phyloP scores from a whole-genome alignment of 1,284 basidiomycete genomes.

The Ganoderma lingzhi region DNA sequence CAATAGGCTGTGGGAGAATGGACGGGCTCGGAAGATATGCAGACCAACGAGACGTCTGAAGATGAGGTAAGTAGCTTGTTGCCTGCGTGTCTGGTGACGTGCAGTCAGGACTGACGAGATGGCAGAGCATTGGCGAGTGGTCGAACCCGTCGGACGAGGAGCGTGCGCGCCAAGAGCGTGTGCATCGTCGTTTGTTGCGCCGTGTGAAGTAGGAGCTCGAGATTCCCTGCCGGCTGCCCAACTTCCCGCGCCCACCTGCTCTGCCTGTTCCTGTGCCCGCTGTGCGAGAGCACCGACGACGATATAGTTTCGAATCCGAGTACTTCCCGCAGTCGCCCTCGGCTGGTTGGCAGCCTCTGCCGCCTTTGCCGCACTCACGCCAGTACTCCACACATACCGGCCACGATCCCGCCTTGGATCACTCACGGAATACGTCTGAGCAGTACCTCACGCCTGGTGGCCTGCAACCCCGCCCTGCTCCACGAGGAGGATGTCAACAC shows the following conservation, averaged over 20 bases:
- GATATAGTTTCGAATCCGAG: constrained; percentile 79
- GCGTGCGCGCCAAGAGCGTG: constrained; percentile 70
- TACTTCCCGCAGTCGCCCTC: constrained; percentile 36
- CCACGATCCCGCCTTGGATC: constrained; percentile 68
- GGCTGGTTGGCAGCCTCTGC: constrained; percentile 53
- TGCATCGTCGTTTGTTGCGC: constrained; percentile 65
- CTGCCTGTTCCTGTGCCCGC: constrained; percentile 26
- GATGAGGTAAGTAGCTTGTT: constrained; percentile 62
- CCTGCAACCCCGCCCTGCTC: constrained; percentile 34
- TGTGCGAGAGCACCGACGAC: constrained; percentile 48
- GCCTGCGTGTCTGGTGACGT: constrained; percentile 16
- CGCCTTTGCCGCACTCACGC: constrained; percentile 70
- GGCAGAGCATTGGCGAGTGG: constrained; percentile 84
- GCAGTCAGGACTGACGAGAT: neutral
- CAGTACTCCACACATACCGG: constrained; percentile 57
- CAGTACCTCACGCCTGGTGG: constrained; percentile 39
- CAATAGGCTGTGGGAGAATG: constrained; percentile 72
- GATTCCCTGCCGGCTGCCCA: constrained; percentile 73
- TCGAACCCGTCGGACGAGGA: constrained; percentile 91
- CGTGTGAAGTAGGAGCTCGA: constrained; percentile 53
- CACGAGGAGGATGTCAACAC: constrained; percentile 53
- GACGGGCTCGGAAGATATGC: constrained; percentile 81
- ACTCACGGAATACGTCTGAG: constrained; percentile 64
- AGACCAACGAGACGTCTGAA: constrained; percentile 59
- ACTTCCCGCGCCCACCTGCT: constrained; percentile 78